Evolutionary conservation across 768 basidiomycete species (phyloP).

Genomic region (Terana coerulea): DNA sequence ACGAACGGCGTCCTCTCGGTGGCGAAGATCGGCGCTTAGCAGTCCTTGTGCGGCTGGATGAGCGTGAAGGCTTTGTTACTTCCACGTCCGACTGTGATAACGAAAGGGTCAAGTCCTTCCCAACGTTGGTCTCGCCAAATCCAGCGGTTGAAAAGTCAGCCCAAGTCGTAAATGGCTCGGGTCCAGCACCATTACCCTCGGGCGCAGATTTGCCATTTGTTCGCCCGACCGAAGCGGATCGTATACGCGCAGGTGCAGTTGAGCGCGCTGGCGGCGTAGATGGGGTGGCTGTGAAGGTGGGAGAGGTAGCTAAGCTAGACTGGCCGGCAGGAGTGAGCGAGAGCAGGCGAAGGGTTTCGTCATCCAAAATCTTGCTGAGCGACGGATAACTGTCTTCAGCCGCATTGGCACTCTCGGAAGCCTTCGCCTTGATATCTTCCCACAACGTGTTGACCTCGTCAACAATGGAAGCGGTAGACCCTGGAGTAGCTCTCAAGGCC

Average conservation of each 20-base stretch:
- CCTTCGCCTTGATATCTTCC: slow-evolving; percentile 45
- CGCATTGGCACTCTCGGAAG: slow-evolving; percentile 14
- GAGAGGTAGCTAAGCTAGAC: slow-evolving; percentile 21
- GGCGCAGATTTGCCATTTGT: slow-evolving; percentile 12
- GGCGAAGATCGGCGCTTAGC: slow-evolving; percentile 27
- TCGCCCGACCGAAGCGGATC: slow-evolving; percentile 26
- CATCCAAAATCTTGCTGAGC: slow-evolving; percentile 55
- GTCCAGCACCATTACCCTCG: background rate
- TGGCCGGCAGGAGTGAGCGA: slow-evolving; percentile 45
- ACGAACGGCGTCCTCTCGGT: slow-evolving; percentile 20
- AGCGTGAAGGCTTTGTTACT: slow-evolving; percentile 36
- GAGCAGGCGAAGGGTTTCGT: slow-evolving; percentile 58
- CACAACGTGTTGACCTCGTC: slow-evolving; percentile 42
- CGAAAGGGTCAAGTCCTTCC: slow-evolving; percentile 49
- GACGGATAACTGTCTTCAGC: slow-evolving; percentile 35
- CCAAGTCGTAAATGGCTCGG: slow-evolving; percentile 40
- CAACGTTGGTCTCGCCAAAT: slow-evolving; percentile 41
- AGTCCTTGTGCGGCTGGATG: slow-evolving; percentile 28
- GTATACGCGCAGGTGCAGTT: slow-evolving; percentile 27
- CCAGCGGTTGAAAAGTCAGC: slow-evolving; percentile 63
- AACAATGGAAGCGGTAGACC: slow-evolving; percentile 23
- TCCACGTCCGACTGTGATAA: slow-evolving; percentile 61
- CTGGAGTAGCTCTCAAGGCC: slow-evolving; percentile 46
- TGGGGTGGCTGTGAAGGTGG: slow-evolving; percentile 27
- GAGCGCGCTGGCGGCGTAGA: slow-evolving; percentile 20